Evolutionary conservation across 2,329 filamentous ascomycete species (phyloP).

Genomic region (Talaromyces sp.): DNA sequence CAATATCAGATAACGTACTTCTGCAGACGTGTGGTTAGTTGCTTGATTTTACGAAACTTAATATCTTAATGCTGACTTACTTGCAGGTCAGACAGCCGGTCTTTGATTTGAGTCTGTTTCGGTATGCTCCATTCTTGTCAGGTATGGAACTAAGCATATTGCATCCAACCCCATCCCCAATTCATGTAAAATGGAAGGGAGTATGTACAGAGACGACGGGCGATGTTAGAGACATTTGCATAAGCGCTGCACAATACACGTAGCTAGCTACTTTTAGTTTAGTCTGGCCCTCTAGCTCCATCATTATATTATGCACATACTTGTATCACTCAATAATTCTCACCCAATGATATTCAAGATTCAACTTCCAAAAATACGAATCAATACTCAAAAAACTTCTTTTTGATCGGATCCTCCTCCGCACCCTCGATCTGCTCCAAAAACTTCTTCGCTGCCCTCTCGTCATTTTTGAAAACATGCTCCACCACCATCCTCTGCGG

Average conservation of each 20-base stretch:
- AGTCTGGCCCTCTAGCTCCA: neutral
- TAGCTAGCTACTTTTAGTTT: neutral
- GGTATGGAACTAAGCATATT: neutral
- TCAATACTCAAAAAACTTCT: constrained; percentile 7
- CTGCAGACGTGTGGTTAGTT: neutral
- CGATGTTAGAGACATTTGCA: neutral
- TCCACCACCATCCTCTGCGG: constrained; percentile 64
- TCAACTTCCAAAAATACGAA: neutral
- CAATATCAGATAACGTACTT: neutral
- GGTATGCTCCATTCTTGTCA: neutral
- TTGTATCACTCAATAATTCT: no score
- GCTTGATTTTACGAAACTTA: no score
- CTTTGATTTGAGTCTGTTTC: constrained; percentile 13
- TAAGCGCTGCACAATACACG: neutral
- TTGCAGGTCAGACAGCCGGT: constrained; percentile 17
- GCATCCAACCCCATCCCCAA: neutral
- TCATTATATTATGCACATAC: neutral
- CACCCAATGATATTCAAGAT: no score
- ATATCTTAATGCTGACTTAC: neutral
- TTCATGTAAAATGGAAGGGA: neutral
- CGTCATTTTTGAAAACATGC: constrained; percentile 62
- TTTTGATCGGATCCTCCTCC: constrained; percentile 33
- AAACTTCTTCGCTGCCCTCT: constrained; percentile 61
- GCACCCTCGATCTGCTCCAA: constrained; percentile 60
- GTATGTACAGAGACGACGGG: neutral